Evolutionary conservation across 495 filamentous ascomycete species (phyloP).

Genomic region (Lentithecium fluviatile): DNA sequence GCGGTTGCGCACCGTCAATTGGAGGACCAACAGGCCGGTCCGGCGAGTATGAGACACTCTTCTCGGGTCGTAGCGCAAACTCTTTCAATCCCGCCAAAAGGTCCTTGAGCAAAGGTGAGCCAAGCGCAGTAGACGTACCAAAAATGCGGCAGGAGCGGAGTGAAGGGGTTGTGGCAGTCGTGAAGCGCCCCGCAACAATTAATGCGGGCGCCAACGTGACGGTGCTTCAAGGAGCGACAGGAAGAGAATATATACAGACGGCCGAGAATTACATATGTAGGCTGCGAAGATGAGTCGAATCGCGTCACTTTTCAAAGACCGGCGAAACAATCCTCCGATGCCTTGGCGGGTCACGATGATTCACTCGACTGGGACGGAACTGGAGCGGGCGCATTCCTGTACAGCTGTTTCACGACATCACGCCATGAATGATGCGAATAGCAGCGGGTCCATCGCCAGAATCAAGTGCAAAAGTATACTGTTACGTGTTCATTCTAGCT

Average conservation of each 20-base stretch:
- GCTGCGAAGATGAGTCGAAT: background rate
- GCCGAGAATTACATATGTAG: no score
- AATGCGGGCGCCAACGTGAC: slow-evolving; percentile 30
- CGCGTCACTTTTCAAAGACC: background rate
- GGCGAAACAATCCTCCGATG: background rate
- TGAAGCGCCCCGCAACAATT: slow-evolving; percentile 20
- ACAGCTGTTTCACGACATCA: no score
- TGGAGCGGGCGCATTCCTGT: no score
- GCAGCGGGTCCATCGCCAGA: no score
- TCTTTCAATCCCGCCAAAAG: slow-evolving; percentile 1
- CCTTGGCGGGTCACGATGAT: background rate
- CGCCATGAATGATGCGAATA: background rate
- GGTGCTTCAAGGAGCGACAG: slow-evolving; percentile 3
- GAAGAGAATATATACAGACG: slow-evolving; percentile 1
- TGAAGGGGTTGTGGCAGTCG: slow-evolving; percentile 4
- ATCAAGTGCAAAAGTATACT: no score
- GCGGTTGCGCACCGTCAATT: no score
- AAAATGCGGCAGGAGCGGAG: slow-evolving; percentile 9
- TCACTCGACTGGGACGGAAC: no score
- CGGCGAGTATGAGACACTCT: no score
- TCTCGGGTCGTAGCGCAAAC: background rate
- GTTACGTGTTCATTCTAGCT: no score
- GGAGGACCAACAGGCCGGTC: no score
- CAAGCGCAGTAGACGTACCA: background rate
- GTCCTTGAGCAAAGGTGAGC: background rate